Conservation (phyloP, 2,329 filamentous ascomycete genomes). For the Emergomyces pasteurianus region DNA sequence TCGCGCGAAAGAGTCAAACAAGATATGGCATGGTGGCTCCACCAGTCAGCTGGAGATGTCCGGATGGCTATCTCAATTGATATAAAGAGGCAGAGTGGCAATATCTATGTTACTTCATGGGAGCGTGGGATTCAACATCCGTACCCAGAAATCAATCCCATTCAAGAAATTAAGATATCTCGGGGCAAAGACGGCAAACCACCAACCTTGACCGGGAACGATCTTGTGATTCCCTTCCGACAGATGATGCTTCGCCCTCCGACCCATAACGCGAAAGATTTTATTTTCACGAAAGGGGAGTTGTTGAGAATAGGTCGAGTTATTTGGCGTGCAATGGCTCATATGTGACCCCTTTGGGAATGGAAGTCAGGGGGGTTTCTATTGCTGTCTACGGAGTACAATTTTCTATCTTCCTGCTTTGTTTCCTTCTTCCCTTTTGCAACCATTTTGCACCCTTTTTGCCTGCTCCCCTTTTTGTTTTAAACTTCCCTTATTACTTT, state of each 20-base stretch:
- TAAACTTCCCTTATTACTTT: too few relatives aligned
- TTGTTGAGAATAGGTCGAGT: background rate
- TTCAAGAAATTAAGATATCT: background rate
- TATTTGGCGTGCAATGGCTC: background rate
- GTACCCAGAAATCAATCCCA: background rate
- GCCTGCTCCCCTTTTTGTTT: too few relatives aligned
- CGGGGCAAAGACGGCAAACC: background rate
- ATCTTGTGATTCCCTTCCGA: background rate
- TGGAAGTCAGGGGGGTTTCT: background rate
- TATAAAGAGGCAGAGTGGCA: background rate
- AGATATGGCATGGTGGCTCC: slow-evolving; percentile 1
- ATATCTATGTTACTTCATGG: slow-evolving; percentile 2
- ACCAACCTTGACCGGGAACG: background rate
- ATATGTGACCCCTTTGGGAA: background rate
- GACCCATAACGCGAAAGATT: background rate
- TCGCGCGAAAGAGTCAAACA: background rate
- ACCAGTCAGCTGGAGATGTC: background rate
- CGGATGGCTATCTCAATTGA: background rate
- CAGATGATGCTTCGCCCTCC: background rate
- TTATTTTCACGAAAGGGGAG: background rate
- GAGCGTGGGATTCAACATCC: background rate
- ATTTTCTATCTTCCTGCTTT: background rate
- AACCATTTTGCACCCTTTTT: too few relatives aligned
- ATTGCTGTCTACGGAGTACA: background rate
- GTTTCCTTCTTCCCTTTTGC: too few relatives aligned